Percentiles rank a stretch among this genome's conserved stretches.
phyloP scores from a whole-genome alignment of 345 rosid species.

The Passiflora organensis region DNA sequence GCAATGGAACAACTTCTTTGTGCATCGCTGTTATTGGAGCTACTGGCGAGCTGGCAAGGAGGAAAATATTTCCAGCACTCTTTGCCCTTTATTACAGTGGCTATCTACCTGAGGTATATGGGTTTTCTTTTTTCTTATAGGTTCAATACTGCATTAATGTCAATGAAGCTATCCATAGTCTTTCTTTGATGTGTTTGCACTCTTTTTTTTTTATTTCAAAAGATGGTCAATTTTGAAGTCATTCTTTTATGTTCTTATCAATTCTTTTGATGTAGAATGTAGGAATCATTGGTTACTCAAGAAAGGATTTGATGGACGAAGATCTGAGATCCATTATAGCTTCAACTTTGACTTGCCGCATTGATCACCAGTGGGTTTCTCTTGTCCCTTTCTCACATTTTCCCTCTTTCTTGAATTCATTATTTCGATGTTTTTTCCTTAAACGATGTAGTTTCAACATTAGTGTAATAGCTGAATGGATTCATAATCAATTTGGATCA shows the following conservation, averaged over 20 bases:
- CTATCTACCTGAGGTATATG: slow-evolving; percentile 63
- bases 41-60: slow-evolving; percentile 64
- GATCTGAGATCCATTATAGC: slow-evolving; percentile 66
- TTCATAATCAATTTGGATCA: background rate
- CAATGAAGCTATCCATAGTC: too few relatives aligned
- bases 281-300: slow-evolving; percentile 65
- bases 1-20: slow-evolving; percentile 42
- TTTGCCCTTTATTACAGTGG: slow-evolving; percentile 76
- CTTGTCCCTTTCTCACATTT: background rate
- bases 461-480: too few relatives aligned
- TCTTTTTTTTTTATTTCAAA: too few relatives aligned
- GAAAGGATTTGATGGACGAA: slow-evolving; percentile 62
- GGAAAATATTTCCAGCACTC: slow-evolving; percentile 62
- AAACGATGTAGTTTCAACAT: too few relatives aligned
- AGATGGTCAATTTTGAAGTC: too few relatives aligned
- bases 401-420: background rate
- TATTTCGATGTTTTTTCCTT: background rate
- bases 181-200: too few relatives aligned
- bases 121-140: too few relatives aligned
- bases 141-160: too few relatives aligned
- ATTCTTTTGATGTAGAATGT: slow-evolving; percentile 41
- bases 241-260: too few relatives aligned
- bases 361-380: slow-evolving; percentile 62
- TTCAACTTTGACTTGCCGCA: slow-evolving; percentile 61
- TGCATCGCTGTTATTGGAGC: slow-evolving; percentile 78